Conservation (phyloP, 2,329 filamentous ascomycete genomes). For the Aspergillus cejpii region DNA sequence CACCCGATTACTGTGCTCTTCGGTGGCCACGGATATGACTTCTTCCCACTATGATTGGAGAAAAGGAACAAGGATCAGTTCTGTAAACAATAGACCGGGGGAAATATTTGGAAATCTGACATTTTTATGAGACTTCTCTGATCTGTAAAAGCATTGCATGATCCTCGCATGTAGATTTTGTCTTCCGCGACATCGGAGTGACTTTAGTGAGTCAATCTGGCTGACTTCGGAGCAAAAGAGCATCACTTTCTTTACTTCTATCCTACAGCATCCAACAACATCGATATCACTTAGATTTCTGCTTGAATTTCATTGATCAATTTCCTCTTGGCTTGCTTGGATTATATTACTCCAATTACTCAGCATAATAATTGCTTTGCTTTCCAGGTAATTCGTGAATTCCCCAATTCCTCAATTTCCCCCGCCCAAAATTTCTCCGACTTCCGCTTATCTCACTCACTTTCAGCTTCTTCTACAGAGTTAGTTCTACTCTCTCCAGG, state of each 20-base stretch:
- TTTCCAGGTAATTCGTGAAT: background rate
- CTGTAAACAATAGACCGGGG: background rate
- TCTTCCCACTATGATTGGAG: background rate
- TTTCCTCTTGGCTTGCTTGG: background rate
- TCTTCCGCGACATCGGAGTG: conserved; percentile 15
- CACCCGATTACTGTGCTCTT: background rate
- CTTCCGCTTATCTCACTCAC: background rate
- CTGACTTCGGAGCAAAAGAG: background rate
- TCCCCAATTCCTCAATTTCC: too few relatives aligned
- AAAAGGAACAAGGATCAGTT: background rate
- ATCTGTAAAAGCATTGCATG: background rate
- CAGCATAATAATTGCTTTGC: background rate
- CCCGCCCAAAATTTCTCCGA: conserved; percentile 3
- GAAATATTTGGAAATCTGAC: background rate
- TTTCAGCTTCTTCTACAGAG: background rate
- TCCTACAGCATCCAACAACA: background rate
- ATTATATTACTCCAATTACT: background rate
- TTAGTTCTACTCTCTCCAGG: too few relatives aligned
- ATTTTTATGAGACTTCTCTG: background rate
- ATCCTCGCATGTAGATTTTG: background rate
- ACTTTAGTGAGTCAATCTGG: conserved; percentile 16
- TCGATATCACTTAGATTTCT: too few relatives aligned
- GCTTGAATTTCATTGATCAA: background rate
- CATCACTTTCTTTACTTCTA: background rate
- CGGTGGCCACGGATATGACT: background rate